These are phyloP conservation scores for Fusarium sp. DNA, from an alignment of 2,329 filamentous ascomycete genomes.

Conservation along the genomic window DNA sequence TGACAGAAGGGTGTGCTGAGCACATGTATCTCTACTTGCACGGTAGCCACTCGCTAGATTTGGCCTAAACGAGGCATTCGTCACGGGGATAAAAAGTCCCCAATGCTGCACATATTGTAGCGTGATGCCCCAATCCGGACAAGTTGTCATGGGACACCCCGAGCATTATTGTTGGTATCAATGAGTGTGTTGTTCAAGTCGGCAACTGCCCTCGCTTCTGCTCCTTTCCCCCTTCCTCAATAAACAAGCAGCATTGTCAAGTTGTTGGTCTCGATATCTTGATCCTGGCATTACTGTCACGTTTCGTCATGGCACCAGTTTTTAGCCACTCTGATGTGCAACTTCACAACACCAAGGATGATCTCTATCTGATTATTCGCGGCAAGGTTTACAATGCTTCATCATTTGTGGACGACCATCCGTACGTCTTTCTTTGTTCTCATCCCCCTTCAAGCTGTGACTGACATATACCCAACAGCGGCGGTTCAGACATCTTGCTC, in stretches of 20 bases:
- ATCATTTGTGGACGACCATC: slow-evolving; percentile 11
- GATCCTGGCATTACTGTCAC: not conserved
- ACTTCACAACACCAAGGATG: slow-evolving; percentile 11
- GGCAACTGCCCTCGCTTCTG: not conserved
- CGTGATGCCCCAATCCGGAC: not conserved
- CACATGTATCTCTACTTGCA: not conserved
- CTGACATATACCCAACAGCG: slow-evolving; percentile 8
- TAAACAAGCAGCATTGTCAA: not conserved
- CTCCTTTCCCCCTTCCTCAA: not conserved
- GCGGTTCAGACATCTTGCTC: slow-evolving; percentile 17
- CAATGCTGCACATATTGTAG: not conserved
- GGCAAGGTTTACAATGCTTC: slow-evolving; percentile 14
- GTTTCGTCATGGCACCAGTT: not conserved
- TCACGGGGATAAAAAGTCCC: not conserved
- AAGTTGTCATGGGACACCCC: not conserved
- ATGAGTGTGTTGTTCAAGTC: not conserved
- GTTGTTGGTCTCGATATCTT: not conserved
- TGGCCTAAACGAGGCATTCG: not conserved
- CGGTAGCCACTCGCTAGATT: not conserved
- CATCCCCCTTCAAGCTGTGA: not conserved
- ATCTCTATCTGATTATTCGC: slow-evolving; percentile 17
- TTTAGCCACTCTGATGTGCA: slow-evolving; percentile 12
- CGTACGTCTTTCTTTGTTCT: slow-evolving; percentile 8
- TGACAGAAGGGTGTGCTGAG: not conserved
- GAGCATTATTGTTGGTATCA: not conserved